A percentile compares a stretch with the other conserved stretches of the same genome.
Conservation (phyloP, 2,329 filamentous ascomycete species). For the Ascochyta lentis region DNA sequence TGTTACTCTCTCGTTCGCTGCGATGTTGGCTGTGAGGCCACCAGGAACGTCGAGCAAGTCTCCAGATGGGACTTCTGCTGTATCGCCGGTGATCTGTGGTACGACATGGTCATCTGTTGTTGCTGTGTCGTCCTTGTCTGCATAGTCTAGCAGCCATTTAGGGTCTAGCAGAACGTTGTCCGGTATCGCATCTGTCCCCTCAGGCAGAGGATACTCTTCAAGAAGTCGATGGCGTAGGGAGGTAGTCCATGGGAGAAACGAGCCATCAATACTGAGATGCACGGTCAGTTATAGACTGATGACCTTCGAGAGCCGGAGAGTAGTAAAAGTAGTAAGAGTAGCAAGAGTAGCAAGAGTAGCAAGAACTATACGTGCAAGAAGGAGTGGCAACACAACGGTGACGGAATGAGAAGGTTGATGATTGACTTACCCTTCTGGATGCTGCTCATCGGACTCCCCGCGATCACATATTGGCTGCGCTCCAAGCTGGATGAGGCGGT, state of each 20-base stretch:
- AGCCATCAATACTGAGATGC: slow-evolving; percentile 74
- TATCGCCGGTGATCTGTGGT: slow-evolving; percentile 7
- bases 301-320: not conserved
- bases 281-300: not conserved
- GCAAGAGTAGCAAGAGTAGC: not conserved
- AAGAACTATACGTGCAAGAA: not conserved
- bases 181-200: slow-evolving; percentile 72
- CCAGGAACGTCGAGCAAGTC: slow-evolving; percentile 65
- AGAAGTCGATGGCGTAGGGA: slow-evolving; percentile 72
- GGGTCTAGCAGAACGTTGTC: slow-evolving; percentile 77
- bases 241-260: slow-evolving; percentile 78
- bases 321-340: too few relatives aligned
- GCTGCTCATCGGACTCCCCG: slow-evolving; percentile 92
- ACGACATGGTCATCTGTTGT: not conserved
- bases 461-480: slow-evolving; percentile 76
- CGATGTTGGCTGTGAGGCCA: slow-evolving; percentile 64
- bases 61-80: slow-evolving; percentile 41
- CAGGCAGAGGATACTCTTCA: slow-evolving; percentile 71
- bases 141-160: slow-evolving; percentile 67
- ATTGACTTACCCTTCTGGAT: slow-evolving; percentile 80
- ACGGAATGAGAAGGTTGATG: not conserved
- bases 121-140: slow-evolving; percentile 22
- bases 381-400: not conserved
- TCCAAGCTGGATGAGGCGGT: slow-evolving; percentile 82
- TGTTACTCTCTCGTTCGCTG: slow-evolving; percentile 75